Base-by-base conservation (phyloP, 1,284 basidiomycete genomes). In the Malassezia sympodialis region DNA sequence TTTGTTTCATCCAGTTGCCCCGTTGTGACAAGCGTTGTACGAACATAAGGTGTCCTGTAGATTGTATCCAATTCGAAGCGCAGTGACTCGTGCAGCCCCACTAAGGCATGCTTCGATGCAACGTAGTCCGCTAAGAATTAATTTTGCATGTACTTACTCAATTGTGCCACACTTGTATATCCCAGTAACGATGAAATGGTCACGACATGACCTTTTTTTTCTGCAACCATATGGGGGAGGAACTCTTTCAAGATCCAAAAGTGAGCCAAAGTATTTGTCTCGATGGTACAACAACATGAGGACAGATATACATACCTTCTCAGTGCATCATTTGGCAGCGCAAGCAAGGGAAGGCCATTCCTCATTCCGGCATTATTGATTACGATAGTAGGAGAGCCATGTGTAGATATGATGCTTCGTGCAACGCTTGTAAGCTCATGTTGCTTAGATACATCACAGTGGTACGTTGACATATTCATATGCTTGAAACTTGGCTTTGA, bases 361-460 rank as follows among this genome's bases (percentile, higher is more conserved):
- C 88, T 87, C 51, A 96, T 83, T n/a, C 90, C 93, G 0, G 93
- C 93, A 68, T 96, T 96, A 77, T 96, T 96, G 68, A 98, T 79
- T 14, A 98, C 77, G 28, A 96, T 81, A 0, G 93, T 93, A 30
- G 58, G 59, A 3, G 37, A 39, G 10, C 66, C 63, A 39, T 66
- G 62, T 12, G 19, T 32, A 5, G 27, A 21, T 2, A 58, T 31
- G 23, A 53, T 42, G 34, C 27, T 40, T 23, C 42, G 30, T 6
- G 35, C 27, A 1, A 53, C 41, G 3, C 43, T 28, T 8, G 28
- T 10, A 30, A 58, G 41, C 8, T 58, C 21, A 28, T 30, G 27
- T 7, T 32, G 37, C n/a, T 45, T 53, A 6, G 64, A 59, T 2
- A 68, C 34, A 37, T 68, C 66, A 51, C 66, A 68, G 24, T 60